Percentiles rank a stretch among this genome's conserved stretches.
Evolutionary conservation across 441 rosid genomes (phyloP).

Genomic region (Brassica hybrid): DNA sequence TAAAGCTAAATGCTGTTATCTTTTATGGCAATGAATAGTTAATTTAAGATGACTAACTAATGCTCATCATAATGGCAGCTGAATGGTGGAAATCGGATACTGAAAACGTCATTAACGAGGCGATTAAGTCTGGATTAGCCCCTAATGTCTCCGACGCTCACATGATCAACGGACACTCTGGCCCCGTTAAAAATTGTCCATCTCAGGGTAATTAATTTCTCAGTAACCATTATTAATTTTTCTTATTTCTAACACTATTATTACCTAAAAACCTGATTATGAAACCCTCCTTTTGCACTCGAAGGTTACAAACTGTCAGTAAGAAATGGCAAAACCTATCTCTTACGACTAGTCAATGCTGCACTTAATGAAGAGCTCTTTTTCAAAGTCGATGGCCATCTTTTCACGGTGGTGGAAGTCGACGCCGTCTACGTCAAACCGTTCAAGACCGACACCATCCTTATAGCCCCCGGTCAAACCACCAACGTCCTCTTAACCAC

Average conservation of each 20-base stretch:
- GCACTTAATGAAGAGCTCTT: slow-evolving; percentile 97
- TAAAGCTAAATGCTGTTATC: not conserved
- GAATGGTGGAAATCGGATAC: slow-evolving; percentile 99
- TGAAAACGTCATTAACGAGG: slow-evolving; percentile 73
- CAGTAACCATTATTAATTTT: not conserved
- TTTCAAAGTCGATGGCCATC: slow-evolving; percentile 89
- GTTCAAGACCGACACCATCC: slow-evolving; percentile 60
- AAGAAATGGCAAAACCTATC: slow-evolving; percentile 65
- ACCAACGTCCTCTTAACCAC: slow-evolving; percentile 80
- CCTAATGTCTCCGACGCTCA: slow-evolving; percentile 94
- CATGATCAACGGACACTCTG: slow-evolving; percentile 83
- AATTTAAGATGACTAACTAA: slow-evolving; percentile 1
- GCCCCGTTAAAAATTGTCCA: slow-evolving; percentile 55
- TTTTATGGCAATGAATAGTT: not conserved
- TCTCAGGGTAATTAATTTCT: slow-evolving; percentile 57
- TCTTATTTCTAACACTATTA: not conserved
- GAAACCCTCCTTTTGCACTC: not conserved
- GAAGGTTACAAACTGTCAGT: slow-evolving; percentile 70
- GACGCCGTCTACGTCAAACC: slow-evolving; percentile 92
- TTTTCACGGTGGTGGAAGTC: slow-evolving; percentile 83
- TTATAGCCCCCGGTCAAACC: slow-evolving; percentile 90
- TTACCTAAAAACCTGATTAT: not conserved
- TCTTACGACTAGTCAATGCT: slow-evolving; percentile 85
- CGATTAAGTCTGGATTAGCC: slow-evolving; percentile 77
- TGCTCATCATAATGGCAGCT: slow-evolving; percentile 39